Evolutionary conservation across 176 grass and related monocot species (phyloP).

Genomic region (Cocos nucifera): DNA sequence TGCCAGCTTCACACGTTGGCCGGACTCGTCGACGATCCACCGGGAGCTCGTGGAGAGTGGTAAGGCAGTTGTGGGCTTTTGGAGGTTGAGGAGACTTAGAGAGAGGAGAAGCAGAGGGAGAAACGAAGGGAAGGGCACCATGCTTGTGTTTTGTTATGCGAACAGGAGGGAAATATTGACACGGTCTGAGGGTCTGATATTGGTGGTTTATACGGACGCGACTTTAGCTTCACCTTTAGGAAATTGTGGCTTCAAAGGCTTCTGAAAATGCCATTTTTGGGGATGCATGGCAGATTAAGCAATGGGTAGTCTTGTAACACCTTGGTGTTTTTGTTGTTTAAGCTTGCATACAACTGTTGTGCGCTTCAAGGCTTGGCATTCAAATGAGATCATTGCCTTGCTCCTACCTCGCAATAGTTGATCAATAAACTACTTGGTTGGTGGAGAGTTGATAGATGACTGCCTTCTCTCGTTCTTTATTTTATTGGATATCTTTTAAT

Average conservation of each 20-base stretch:
- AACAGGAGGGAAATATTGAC: neutral
- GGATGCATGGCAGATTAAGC: neutral
- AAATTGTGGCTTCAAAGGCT: conserved; percentile 11
- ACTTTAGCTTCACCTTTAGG: conserved; percentile 10
- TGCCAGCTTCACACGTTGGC: conserved; percentile 67
- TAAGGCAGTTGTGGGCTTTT: neutral
- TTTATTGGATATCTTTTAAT: too few relatives aligned
- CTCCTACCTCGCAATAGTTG: conserved; percentile 42
- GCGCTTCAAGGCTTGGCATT: conserved; percentile 35
- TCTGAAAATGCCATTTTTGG: conserved; percentile 30
- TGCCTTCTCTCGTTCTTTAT: conserved; percentile 2
- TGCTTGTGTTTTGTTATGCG: neutral
- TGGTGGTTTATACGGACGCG: too few relatives aligned
- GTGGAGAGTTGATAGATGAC: conserved; percentile 40
- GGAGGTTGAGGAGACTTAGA: conserved; percentile 4
- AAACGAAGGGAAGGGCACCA: conserved; percentile 24
- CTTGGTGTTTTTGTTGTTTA: too few relatives aligned
- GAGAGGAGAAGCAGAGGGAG: conserved; percentile 7
- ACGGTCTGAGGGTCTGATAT: neutral
- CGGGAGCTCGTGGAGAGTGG: conserved; percentile 61
- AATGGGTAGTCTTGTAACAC: conserved; percentile 5
- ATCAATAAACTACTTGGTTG: conserved; percentile 25
- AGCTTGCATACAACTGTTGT: too few relatives aligned
- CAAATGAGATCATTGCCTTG: conserved; percentile 41
- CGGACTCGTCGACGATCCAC: conserved; percentile 62